These are phyloP conservation scores for Athelia sp. DNA, from an alignment of 1,284 basidiomycete species.

Conservation along the genomic window DNA sequence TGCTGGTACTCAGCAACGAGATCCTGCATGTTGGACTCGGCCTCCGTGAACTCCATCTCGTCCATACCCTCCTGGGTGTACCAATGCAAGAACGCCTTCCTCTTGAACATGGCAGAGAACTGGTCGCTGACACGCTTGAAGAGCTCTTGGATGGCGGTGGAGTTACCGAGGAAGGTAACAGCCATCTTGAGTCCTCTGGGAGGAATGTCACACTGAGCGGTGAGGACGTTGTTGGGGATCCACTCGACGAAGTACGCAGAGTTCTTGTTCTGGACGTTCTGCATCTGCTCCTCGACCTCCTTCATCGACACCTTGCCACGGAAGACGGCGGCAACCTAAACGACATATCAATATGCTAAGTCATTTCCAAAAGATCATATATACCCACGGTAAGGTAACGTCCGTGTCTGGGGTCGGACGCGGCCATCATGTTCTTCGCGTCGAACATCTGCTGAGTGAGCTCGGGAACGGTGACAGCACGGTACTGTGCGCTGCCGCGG, in stretches of 20 bases:
- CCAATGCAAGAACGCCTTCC: constrained; percentile 99
- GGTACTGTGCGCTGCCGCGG: constrained; percentile 89
- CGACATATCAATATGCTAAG: neutral
- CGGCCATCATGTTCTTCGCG: constrained; percentile 98
- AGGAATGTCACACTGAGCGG: constrained; percentile 94
- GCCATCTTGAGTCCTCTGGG: constrained; percentile 94
- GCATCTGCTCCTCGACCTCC: constrained; percentile 98
- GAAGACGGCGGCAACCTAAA: constrained; percentile 92
- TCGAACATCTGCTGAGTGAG: constrained; percentile 99
- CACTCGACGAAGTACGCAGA: constrained; percentile 97
- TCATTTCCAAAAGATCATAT: neutral
- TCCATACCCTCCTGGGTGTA: constrained; percentile 99
- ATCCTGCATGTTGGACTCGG: constrained; percentile 96
- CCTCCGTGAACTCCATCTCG: constrained; percentile 98
- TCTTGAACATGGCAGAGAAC: constrained; percentile 98
- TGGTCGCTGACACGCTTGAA: constrained; percentile 98
- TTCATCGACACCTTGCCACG: constrained; percentile 99
- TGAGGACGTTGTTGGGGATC: constrained; percentile 98
- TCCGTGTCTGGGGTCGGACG: constrained; percentile 91
- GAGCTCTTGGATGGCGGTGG: constrained; percentile 94
- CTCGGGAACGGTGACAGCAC: constrained; percentile 93
- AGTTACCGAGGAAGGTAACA: constrained; percentile 96
- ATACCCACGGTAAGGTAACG: constrained; percentile 81
- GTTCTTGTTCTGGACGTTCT: constrained; percentile 97
- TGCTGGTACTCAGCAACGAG: constrained; percentile 93